Evolutionary conservation across 441 rosid genomes (phyloP).

Genomic region (Populus hybrid): DNA sequence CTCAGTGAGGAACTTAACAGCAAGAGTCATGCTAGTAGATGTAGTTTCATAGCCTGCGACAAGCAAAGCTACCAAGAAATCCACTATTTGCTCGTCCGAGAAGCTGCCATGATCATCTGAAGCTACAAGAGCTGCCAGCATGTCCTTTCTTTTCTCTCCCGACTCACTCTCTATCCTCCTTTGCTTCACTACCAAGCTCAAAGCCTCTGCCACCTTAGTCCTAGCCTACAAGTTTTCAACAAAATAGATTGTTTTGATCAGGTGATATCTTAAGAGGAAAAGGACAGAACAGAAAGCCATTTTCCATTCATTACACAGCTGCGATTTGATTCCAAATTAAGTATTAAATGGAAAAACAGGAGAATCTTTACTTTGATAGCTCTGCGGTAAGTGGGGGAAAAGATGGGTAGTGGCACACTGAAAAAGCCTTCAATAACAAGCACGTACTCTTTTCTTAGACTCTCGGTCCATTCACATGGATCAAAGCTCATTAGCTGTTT

Average conservation of each 20-base stretch:
- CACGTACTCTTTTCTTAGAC: constrained; percentile 78
- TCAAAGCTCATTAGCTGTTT: constrained; percentile 94
- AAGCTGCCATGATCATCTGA: constrained; percentile 46
- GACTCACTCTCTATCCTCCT: constrained; percentile 54
- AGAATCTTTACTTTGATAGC: constrained; percentile 61
- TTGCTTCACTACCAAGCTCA: constrained; percentile 67
- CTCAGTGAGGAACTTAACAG: constrained; percentile 88
- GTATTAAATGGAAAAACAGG: background rate
- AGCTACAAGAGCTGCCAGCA: constrained; percentile 76
- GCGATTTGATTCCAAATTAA: background rate
- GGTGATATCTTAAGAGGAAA: background rate
- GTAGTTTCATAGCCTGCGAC: constrained; percentile 98
- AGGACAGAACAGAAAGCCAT: background rate
- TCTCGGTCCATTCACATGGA: constrained; percentile 93
- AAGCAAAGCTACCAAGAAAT: constrained; percentile 78
- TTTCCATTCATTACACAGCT: constrained; percentile 1
- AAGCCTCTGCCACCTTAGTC: constrained; percentile 93
- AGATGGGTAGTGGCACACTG: constrained; percentile 68
- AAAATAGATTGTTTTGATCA: background rate
- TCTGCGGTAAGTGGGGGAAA: constrained; percentile 76
- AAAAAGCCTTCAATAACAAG: constrained; percentile 95
- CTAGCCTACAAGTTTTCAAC: constrained; percentile 54
- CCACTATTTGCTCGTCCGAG: constrained; percentile 85
- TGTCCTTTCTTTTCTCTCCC: constrained; percentile 61
- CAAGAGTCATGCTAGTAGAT: constrained; percentile 93